These are phyloP conservation scores for Datura wrightii DNA, from an alignment of 257 asterid species.

Conservation along the genomic window DNA sequence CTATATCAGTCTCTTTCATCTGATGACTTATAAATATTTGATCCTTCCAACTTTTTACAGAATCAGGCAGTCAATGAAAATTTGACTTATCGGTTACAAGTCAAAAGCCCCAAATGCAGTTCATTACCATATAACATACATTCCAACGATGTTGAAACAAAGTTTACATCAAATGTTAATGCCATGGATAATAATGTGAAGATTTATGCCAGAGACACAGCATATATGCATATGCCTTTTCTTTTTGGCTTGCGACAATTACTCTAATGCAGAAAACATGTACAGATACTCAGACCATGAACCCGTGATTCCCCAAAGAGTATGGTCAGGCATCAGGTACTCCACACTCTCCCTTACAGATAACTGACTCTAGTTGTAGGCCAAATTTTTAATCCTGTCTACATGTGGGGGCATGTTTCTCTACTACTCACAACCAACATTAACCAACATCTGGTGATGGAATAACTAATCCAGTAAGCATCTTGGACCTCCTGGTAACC, in stretches of 20 bases:
- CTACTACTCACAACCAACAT: conserved; percentile 12
- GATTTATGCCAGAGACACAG: background rate
- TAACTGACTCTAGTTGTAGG: background rate
- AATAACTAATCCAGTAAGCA: conserved; percentile 3
- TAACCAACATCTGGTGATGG: background rate
- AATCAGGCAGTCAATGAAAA: background rate
- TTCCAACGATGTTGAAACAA: background rate
- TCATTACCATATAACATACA: conserved; percentile 15
- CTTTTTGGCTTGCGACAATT: background rate
- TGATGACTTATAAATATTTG: background rate
- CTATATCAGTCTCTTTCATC: background rate
- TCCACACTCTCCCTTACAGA: background rate
- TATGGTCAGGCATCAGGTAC: background rate
- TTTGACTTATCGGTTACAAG: background rate
- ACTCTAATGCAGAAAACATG: background rate
- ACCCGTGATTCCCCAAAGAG: background rate
- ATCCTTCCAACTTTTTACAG: background rate
- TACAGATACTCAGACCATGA: background rate
- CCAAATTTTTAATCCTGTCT: background rate
- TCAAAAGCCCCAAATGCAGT: conserved; percentile 17
- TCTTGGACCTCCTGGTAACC: background rate
- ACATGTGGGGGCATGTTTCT: conserved; percentile 8
- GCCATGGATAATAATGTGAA: background rate
- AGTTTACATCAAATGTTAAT: conserved; percentile 7
- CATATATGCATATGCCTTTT: background rate